phyloP scores from a whole-genome alignment of 2,329 filamentous ascomycete genomes.

The Colletotrichum tropicale region DNA sequence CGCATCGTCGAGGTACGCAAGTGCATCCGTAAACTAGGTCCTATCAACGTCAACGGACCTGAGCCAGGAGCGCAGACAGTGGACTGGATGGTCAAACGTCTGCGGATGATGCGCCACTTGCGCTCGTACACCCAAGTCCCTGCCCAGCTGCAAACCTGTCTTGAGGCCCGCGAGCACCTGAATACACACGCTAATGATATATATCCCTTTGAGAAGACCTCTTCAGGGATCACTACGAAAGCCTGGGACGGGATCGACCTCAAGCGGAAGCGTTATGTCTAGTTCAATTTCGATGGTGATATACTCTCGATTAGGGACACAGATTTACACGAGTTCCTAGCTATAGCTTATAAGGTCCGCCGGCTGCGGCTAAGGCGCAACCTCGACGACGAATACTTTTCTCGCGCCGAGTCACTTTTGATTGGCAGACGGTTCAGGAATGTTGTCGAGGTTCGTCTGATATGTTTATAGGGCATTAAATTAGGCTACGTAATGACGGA shows the following conservation, averaged over 20 bases:
- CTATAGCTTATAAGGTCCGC: neutral
- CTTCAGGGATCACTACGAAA: neutral
- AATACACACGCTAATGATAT: neutral
- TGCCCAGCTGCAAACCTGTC: neutral
- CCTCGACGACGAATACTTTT: neutral
- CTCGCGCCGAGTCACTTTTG: neutral
- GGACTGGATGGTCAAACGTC: neutral
- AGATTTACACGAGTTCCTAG: neutral
- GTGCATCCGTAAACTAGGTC: neutral
- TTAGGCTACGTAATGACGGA: neutral
- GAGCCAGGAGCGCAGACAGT: neutral
- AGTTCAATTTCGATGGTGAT: neutral
- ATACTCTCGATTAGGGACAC: neutral
- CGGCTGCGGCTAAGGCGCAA: neutral
- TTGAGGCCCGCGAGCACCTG: neutral
- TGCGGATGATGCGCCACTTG: neutral
- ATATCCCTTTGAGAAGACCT: neutral
- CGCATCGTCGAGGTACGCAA: neutral
- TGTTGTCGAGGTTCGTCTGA: neutral
- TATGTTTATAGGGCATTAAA: neutral
- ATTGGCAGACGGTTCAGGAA: neutral
- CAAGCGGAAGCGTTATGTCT: neutral
- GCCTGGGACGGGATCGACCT: neutral
- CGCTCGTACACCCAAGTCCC: neutral
- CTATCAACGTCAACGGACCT: neutral